Conservation (phyloP, 2,329 filamentous ascomycete species). For the Penicillium sp. region DNA sequence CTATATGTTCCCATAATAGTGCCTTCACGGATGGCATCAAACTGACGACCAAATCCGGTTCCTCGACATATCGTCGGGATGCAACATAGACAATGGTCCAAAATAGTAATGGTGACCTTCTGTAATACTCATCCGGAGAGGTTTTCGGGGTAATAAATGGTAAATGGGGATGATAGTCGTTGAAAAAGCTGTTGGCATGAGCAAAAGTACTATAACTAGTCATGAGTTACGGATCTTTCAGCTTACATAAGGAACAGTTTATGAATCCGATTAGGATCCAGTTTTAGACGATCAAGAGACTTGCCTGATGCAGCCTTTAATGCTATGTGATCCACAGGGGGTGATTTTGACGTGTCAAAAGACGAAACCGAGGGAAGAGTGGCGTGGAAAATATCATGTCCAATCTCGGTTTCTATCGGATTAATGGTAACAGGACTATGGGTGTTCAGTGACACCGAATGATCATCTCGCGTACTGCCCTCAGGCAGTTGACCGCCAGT, state of each 20-base stretch:
- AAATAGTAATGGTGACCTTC: slow-evolving; percentile 13
- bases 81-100: slow-evolving; percentile 16
- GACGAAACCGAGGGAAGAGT: background rate
- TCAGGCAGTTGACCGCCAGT: background rate
- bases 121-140: slow-evolving; percentile 13
- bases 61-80: slow-evolving; percentile 12
- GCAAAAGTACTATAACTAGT: background rate
- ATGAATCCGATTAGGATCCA: background rate
- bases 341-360: background rate
- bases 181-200: slow-evolving; percentile 9
- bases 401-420: background rate
- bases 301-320: background rate
- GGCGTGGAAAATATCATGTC: background rate
- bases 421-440: background rate
- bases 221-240: background rate
- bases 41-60: slow-evolving; percentile 9
- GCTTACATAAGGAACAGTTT: slow-evolving; percentile 8
- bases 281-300: background rate
- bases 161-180: slow-evolving; percentile 8
- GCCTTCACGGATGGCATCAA: slow-evolving; percentile 13
- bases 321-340: too few species aligned
- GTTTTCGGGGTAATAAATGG: background rate
- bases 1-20: slow-evolving; percentile 16
- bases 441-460: background rate
- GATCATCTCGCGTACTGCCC: background rate